Evolutionary conservation across 208 protist species (phyloP), one percentile per base, ranked within the genome.

Genomic region (Acanthamoeba healyi): DNA sequence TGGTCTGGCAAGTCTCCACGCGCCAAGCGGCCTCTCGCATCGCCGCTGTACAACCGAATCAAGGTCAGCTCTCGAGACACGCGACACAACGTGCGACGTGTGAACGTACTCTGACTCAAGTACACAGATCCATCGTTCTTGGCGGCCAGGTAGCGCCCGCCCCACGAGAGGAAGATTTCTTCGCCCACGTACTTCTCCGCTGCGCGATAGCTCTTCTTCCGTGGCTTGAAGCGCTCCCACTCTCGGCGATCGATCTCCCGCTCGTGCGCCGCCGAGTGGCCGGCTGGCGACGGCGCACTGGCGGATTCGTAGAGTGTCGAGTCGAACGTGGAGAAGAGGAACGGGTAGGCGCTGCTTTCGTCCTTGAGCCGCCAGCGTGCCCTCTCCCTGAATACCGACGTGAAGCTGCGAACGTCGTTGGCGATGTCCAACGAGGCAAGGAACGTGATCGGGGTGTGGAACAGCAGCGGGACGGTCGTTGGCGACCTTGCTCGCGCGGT

Each of bases 131-230:
- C 63, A 29, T 72, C 63, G n/a, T 29, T 10, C 63, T 72, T 72
- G 63, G 63, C 63, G 29, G 63, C 2, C 7, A 72, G 63, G 26
- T 72, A 72, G 10, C 63, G 63, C n/a, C 63, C 63, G 63, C n/a
- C 63, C 63, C 63, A 72, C 15, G 63, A 72, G 63, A 72, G 63
- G 29, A 38, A 38, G 63, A 72, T 3, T 2, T 72, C 63, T 29
- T 72, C 63, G 63, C 63, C 63, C 63, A 72, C 29, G 63, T 38
- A 72, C 63, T 72, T 72, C 63, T 72, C 63, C 12, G 63, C 29
- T 12, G 63, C 63, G 34, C 63, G 63, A 2, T 29, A 72, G 12
- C 54, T 61, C 19, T 17, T 72, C n/a, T 38, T 2, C 29, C 63
- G n/a, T 3, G 10, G 7, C n/a, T 29, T 38, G 4, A 12, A 4